Evolutionary conservation across 2,329 filamentous ascomycete genomes (phyloP), one percentile per base, ranked within the genome.

Genomic region (Neophaeococcomyces mojaviensis): DNA sequence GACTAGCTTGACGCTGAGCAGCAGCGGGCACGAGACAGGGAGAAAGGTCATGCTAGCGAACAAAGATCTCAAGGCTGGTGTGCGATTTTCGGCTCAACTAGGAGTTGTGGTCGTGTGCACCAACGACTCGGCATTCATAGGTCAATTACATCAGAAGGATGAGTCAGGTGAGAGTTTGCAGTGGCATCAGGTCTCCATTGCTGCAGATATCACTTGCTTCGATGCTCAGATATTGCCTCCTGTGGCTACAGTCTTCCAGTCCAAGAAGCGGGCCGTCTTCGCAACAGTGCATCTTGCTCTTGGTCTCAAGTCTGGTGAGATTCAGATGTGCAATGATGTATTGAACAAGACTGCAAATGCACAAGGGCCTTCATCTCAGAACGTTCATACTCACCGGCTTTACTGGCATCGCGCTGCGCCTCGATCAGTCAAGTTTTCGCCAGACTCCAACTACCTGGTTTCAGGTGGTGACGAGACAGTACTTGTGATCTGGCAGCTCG

Each of bases 391-490:
- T 16, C 80, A 82, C 47, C 84, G 83, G 52, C 72, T 89, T 44
- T 92, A 97, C 64, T 98, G 92, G 92, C 92, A 98, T 65, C 78
- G 88, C 57, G 81, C 82, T 56, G 79, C 83, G 39, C 88, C 96
- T 7, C 82, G 85, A 57, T 77, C 86, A 8, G 74, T 95, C 48
- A 94, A 92, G 64, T 97, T 89, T 86, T 96, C 92, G 12, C 74
- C 74, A 55, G 92, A 98, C 73, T 89, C 90, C 41, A 88, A 95
- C 61, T 98, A 98, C 64, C 68, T 98, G 49, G 82, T 98, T 43
- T 97, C 92, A 47, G 92, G 92, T 60, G 92, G 92, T 26, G 80
- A 81, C 18, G 92, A 98, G 66, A 89, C 88, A 6, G 85, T 88
- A 16, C 72, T 98, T 34, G 86, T 95, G 7, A 71, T 96, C 26